A percentile compares a stretch with the other conserved stretches of the same genome.
Conservation (phyloP, 106 monocot species). For the Vanilla planifolia region DNA sequence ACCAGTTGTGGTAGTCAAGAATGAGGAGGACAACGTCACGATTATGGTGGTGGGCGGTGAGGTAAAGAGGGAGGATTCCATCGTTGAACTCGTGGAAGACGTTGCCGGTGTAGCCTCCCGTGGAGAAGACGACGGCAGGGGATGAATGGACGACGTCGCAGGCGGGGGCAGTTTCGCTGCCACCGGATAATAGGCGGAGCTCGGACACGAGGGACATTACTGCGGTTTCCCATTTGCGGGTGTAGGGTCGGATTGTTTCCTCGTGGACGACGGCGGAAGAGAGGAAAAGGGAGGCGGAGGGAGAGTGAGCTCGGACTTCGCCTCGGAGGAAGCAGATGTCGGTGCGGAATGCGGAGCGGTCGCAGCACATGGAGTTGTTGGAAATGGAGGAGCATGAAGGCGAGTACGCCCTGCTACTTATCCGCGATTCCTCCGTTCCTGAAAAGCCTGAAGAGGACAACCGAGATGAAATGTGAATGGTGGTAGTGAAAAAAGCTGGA, state of each 20-base stretch:
- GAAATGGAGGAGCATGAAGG: conserved; percentile 21
- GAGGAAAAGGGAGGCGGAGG: conserved; percentile 17
- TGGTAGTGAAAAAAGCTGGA: too few species aligned
- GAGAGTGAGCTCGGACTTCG: conserved; percentile 24
- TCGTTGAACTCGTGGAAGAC: conserved; percentile 70
- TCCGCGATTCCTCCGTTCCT: neutral
- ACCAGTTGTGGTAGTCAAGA: conserved; percentile 52
- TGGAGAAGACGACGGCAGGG: conserved; percentile 64
- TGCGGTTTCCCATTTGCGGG: conserved; percentile 52
- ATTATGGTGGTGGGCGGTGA: conserved; percentile 37
- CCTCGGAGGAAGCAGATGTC: conserved; percentile 63
- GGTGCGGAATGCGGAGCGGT: conserved; percentile 42
- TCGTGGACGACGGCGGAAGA: too few species aligned
- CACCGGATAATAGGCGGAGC: conserved; percentile 19
- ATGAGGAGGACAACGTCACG: conserved; percentile 43
- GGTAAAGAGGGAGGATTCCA: conserved; percentile 54
- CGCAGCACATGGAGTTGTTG: conserved; percentile 45
- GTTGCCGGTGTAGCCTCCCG: conserved; percentile 81
- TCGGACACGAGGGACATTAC: conserved; percentile 34
- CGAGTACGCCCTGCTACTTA: neutral
- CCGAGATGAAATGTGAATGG: neutral
- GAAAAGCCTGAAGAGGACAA: neutral
- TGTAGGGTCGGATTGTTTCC: conserved; percentile 35
- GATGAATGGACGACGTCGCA: conserved; percentile 51
- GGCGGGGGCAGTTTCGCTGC: neutral